Conservation (phyloP, 805 yeast species). For the Ogataea glucozyma region DNA sequence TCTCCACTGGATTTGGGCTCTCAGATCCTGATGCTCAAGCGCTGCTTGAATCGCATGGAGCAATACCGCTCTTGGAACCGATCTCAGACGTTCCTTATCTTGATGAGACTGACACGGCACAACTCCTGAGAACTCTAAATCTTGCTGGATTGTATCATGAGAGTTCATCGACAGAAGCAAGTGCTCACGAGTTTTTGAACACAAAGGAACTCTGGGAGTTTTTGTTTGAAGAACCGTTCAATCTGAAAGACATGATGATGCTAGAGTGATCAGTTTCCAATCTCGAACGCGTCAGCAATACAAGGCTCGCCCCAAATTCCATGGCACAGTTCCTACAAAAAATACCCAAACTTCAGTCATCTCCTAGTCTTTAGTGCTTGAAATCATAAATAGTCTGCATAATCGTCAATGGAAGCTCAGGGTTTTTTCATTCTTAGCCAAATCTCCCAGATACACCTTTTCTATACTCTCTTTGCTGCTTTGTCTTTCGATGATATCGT, state of each 20-base stretch:
- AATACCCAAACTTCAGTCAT: too few species aligned
- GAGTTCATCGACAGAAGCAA: too few species aligned
- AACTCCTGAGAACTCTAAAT: conserved; percentile 7
- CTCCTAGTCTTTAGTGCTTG: too few species aligned
- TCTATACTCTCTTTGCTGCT: neutral
- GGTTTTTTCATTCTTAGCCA: neutral
- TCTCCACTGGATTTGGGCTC: neutral
- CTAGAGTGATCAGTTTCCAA: conserved; percentile 1
- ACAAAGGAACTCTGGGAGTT: conserved; percentile 17
- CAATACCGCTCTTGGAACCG: neutral
- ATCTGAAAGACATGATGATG: conserved; percentile 17
- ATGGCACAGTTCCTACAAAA: too few species aligned
- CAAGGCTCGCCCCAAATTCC: too few species aligned
- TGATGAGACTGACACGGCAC: conserved; percentile 4
- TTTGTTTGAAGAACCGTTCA: conserved; percentile 19
- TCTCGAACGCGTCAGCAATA: too few species aligned
- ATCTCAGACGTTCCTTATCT: neutral
- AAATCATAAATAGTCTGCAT: too few species aligned
- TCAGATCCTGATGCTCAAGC: neutral
- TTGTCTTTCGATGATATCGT: neutral
- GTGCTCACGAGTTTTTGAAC: neutral
- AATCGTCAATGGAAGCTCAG: neutral
- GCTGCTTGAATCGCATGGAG: neutral
- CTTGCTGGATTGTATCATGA: conserved; percentile 4
- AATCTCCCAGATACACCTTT: neutral